phyloP scores from a whole-genome alignment of 768 basidiomycete genomes.

The Clitopilus hobsonii region DNA sequence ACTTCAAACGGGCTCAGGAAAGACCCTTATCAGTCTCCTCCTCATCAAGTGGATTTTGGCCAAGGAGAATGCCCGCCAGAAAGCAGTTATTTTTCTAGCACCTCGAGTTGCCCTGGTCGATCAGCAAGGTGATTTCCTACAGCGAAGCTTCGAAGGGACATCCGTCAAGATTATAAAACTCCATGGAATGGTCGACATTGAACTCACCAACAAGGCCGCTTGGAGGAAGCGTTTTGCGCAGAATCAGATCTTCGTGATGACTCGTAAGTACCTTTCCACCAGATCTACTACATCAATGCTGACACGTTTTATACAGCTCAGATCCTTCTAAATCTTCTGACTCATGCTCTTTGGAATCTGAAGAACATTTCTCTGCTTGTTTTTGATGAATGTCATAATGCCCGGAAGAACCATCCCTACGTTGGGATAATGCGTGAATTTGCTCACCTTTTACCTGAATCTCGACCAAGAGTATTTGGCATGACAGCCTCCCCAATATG shows the following conservation, averaged over 20 bases:
- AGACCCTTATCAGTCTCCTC: slow-evolving; percentile 71
- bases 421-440: slow-evolving; percentile 75
- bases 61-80: slow-evolving; percentile 44
- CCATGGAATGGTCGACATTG: slow-evolving; percentile 67
- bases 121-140: slow-evolving; percentile 71
- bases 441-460: slow-evolving; percentile 27
- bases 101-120: slow-evolving; percentile 84
- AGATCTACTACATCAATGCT: neutral
- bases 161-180: slow-evolving; percentile 64
- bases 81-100: slow-evolving; percentile 75
- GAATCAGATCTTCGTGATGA: slow-evolving; percentile 82
- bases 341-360: slow-evolving; percentile 79
- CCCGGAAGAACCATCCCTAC: slow-evolving; percentile 71
- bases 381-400: slow-evolving; percentile 82
- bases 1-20: slow-evolving; percentile 72
- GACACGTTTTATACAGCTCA: slow-evolving; percentile 49
- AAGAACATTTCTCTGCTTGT: slow-evolving; percentile 65
- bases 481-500: slow-evolving; percentile 92
- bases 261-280: slow-evolving; percentile 40
- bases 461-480: slow-evolving; percentile 83
- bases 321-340: slow-evolving; percentile 75
- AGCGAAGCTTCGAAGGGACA: slow-evolving; percentile 40
- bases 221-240: slow-evolving; percentile 63
- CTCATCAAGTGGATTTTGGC: slow-evolving; percentile 73
- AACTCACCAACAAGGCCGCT: slow-evolving; percentile 57